Evolutionary conservation across 208 protist genomes (phyloP).

Genomic region (Borovskyia barvae): DNA sequence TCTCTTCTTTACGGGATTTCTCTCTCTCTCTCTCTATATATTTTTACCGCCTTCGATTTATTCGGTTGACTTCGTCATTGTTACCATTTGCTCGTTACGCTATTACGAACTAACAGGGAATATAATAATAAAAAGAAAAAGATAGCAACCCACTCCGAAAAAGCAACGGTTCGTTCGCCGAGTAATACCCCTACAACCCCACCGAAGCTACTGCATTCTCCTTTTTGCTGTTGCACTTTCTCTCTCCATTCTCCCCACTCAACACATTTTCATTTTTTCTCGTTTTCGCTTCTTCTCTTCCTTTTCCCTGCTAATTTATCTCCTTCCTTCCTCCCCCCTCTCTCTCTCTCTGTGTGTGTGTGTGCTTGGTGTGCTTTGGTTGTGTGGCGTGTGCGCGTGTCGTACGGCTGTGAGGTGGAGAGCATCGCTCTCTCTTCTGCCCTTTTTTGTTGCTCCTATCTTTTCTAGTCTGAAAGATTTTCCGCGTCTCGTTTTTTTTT

Average conservation of each 20-base stretch:
- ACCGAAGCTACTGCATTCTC: no score
- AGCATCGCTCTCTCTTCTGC: neutral
- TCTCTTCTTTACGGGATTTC: neutral
- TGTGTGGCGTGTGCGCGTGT: neutral
- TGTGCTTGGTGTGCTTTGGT: conserved; percentile 1
- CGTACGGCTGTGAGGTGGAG: neutral
- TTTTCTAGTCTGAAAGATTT: neutral
- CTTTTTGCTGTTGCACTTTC: no score
- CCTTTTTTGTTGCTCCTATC: no score
- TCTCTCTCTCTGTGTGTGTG: neutral
- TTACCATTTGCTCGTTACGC: neutral
- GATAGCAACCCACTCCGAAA: no score
- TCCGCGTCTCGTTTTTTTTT: neutral
- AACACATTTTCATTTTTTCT: conserved; percentile 4
- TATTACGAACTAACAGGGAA: no score
- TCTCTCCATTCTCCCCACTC: neutral
- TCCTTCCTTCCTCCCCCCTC: neutral
- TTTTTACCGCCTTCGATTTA: neutral
- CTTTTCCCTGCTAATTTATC: neutral
- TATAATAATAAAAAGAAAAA: no score
- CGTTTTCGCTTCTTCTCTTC: neutral
- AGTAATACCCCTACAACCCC: no score
- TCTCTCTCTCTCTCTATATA: neutral
- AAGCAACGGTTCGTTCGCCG: no score
- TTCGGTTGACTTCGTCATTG: neutral